Evolutionary conservation across 2,329 filamentous ascomycete genomes (phyloP).

Genomic region (Aspergillus latus): DNA sequence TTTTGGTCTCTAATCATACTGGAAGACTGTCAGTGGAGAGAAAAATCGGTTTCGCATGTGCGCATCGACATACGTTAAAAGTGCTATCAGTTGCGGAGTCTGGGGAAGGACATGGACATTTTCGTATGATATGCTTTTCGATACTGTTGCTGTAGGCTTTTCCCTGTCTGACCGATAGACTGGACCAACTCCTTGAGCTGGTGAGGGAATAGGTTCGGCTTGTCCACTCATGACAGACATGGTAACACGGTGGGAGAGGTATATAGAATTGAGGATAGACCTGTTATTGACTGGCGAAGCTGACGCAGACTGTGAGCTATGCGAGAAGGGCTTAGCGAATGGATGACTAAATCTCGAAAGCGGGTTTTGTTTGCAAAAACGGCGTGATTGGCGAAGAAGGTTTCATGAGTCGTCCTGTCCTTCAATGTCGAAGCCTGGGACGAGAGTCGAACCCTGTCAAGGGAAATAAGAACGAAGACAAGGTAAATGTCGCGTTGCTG

Average conservation of each 20-base stretch:
- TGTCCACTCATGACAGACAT: constrained; percentile 26
- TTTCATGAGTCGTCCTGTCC: too few relatives aligned
- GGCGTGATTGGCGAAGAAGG: too few relatives aligned
- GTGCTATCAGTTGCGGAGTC: constrained; percentile 93
- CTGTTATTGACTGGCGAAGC: neutral
- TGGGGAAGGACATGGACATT: constrained; percentile 90
- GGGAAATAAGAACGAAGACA: too few relatives aligned
- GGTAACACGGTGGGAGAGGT: neutral
- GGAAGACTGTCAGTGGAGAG: constrained; percentile 16
- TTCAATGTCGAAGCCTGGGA: too few relatives aligned
- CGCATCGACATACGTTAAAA: constrained; percentile 77
- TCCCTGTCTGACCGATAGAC: constrained; percentile 72
- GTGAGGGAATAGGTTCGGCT: constrained; percentile 40
- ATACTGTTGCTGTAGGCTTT: constrained; percentile 86
- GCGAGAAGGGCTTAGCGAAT: neutral
- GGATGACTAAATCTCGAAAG: too few relatives aligned
- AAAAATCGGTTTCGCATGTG: neutral
- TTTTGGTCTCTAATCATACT: constrained; percentile 94
- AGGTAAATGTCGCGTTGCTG: too few relatives aligned
- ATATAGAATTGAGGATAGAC: neutral
- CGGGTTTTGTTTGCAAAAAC: too few relatives aligned
- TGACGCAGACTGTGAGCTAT: neutral
- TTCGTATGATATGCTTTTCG: constrained; percentile 73
- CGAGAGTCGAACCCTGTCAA: too few relatives aligned
- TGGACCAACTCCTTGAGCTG: constrained; percentile 72